Evolutionary conservation across 2,329 filamentous ascomycete genomes (phyloP).

Genomic region (Coniochaeta sp.): DNA sequence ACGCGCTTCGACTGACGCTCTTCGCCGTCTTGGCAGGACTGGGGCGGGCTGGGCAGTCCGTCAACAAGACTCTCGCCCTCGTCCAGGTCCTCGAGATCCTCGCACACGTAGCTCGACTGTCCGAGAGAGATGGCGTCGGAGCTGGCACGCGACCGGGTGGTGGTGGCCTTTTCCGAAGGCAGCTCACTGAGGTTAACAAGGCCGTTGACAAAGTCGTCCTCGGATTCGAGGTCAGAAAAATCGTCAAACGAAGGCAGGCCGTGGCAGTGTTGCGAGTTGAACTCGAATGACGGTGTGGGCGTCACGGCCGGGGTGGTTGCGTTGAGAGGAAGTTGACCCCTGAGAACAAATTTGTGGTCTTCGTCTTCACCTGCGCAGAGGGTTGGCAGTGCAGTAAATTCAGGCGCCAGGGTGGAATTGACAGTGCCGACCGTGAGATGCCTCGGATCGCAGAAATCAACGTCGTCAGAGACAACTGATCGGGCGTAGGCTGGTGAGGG

Average conservation of each 20-base stretch:
- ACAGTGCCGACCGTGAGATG: slow-evolving; percentile 68
- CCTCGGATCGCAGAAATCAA: slow-evolving; percentile 86
- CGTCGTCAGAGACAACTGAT: slow-evolving; percentile 62
- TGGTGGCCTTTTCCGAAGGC: slow-evolving; percentile 32
- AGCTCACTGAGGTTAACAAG: slow-evolving; percentile 61
- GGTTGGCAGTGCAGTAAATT: slow-evolving; percentile 59
- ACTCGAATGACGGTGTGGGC: slow-evolving; percentile 38
- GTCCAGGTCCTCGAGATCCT: slow-evolving; percentile 69
- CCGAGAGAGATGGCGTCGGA: slow-evolving; percentile 62
- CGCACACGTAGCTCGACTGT: slow-evolving; percentile 70
- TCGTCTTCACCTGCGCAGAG: slow-evolving; percentile 58
- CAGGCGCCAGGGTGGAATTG: slow-evolving; percentile 43
- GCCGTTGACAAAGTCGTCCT: slow-evolving; percentile 75
- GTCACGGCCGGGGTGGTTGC: slow-evolving; percentile 32
- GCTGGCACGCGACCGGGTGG: slow-evolving; percentile 59
- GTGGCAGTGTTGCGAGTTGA: slow-evolving; percentile 40
- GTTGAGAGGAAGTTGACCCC: slow-evolving; percentile 42
- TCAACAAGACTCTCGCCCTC: slow-evolving; percentile 57
- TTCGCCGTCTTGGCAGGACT: slow-evolving; percentile 42
- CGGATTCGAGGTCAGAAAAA: slow-evolving; percentile 82
- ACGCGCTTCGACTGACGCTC: slow-evolving; percentile 49
- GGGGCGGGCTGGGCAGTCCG: slow-evolving; percentile 56
- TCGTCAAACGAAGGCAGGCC: slow-evolving; percentile 73
- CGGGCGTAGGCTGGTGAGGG: slow-evolving; percentile 66
- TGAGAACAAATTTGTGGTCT: slow-evolving; percentile 37